Percentiles rank a stretch among this genome's conserved stretches.
Evolutionary conservation across 2,329 filamentous ascomycete genomes (phyloP).

Genomic region (Drechslera avenae): DNA sequence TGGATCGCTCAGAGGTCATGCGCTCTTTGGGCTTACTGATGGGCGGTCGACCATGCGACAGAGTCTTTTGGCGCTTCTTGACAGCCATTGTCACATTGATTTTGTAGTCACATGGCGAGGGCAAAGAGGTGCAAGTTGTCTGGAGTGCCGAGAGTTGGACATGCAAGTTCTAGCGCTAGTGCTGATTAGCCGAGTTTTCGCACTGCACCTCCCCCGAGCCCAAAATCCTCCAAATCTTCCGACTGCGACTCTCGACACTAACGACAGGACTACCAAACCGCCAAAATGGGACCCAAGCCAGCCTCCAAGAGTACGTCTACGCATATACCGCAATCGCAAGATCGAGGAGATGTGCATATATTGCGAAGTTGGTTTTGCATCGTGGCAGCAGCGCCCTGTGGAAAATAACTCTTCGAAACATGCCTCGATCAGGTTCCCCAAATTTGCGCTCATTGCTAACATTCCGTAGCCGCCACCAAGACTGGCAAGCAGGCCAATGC

Average conservation of each 20-base stretch:
- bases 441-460: constrained; percentile 30
- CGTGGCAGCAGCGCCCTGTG: constrained; percentile 11
- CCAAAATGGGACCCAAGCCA: constrained; percentile 50
- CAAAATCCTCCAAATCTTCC: constrained; percentile 24
- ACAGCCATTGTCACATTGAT: constrained; percentile 31
- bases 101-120: constrained; percentile 6
- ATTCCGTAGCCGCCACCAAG: constrained; percentile 62
- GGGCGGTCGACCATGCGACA: constrained; percentile 45
- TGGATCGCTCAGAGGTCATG: constrained; percentile 63
- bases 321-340: constrained; percentile 13
- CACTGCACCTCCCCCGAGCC: constrained; percentile 11
- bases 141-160: constrained; percentile 23
- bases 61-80: constrained; percentile 41
- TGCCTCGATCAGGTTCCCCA: constrained; percentile 25
- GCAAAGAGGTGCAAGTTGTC: not conserved
- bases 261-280: constrained; percentile 44
- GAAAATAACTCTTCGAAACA: constrained; percentile 27
- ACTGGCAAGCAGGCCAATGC: constrained; percentile 76
- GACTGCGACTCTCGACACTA: constrained; percentile 38
- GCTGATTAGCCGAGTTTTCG: constrained; percentile 20
- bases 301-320: constrained; percentile 44
- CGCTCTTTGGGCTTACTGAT: constrained; percentile 34
- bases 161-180: constrained; percentile 25
- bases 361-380: constrained; percentile 10
- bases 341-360: constrained; percentile 17